Conservation (phyloP, 352 stramenopile genomes). For the Phytophthora sp. region DNA sequence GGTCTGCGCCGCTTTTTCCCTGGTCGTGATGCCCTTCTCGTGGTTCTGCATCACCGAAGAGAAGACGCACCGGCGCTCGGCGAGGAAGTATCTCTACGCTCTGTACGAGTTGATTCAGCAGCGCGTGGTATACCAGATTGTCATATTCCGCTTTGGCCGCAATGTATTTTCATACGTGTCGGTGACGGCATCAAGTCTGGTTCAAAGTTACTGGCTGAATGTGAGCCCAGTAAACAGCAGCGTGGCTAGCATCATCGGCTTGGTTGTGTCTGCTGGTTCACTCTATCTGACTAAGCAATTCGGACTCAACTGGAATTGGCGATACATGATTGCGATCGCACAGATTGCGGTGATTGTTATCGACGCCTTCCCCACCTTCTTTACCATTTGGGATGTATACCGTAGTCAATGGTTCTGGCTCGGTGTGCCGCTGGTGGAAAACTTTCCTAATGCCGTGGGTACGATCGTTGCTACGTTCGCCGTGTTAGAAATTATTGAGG, state of each 20-base stretch:
- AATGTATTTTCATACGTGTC: conserved; percentile 34
- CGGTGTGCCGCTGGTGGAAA: conserved; percentile 31
- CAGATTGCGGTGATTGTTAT: conserved; percentile 35
- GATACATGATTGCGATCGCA: conserved; percentile 32
- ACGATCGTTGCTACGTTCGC: conserved; percentile 37
- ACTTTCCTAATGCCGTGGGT: conserved; percentile 28
- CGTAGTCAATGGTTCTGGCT: conserved; percentile 35
- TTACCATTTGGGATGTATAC: conserved; percentile 36
- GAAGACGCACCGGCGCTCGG: conserved; percentile 19
- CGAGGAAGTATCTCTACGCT: conserved; percentile 20
- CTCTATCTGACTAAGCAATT: conserved; percentile 29
- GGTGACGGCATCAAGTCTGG: conserved; percentile 16
- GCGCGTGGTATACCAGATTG: conserved; percentile 35
- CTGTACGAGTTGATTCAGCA: conserved; percentile 39
- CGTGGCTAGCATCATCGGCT: conserved; percentile 27
- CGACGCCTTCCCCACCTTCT: conserved; percentile 34
- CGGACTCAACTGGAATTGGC: conserved; percentile 41
- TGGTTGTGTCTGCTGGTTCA: conserved; percentile 12
- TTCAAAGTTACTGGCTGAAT: conserved; percentile 32
- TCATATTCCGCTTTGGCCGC: conserved; percentile 37
- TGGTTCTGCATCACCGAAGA: conserved; percentile 41
- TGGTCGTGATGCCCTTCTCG: conserved; percentile 30
- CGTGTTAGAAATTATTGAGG: conserved; percentile 42
- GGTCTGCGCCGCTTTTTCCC: conserved; percentile 22
- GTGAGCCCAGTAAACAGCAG: conserved; percentile 35